Percentiles rank a stretch among this genome's conserved stretches.
Evolutionary conservation across 2,329 filamentous ascomycete genomes (phyloP).

Genomic region (Ophiosphaerella korrae): DNA sequence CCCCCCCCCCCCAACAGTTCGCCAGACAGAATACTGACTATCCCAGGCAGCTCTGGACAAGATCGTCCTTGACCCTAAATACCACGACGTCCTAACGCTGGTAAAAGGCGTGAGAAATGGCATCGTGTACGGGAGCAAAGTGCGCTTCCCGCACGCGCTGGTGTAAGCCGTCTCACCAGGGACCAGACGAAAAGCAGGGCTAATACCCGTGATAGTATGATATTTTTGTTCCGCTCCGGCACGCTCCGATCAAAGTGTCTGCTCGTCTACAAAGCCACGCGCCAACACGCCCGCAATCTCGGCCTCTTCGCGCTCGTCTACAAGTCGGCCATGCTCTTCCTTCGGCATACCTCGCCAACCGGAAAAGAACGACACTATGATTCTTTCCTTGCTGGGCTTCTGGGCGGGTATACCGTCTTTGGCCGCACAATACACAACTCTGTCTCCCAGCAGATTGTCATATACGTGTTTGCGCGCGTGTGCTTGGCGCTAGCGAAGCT

Average conservation of each 20-base stretch:
- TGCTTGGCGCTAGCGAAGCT: conserved; percentile 82
- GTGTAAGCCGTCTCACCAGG: conserved; percentile 60
- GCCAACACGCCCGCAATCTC: conserved; percentile 88
- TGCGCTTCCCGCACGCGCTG: conserved; percentile 96
- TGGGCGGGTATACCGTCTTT: conserved; percentile 94
- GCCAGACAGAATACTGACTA: too few species aligned
- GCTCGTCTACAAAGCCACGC: conserved; percentile 83
- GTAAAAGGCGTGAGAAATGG: conserved; percentile 96
- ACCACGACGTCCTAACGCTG: conserved; percentile 83
- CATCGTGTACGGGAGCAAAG: conserved; percentile 94
- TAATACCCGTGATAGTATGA: conserved; percentile 70
- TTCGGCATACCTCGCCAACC: conserved; percentile 62
- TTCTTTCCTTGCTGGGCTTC: conserved; percentile 80
- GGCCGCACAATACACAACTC: conserved; percentile 77
- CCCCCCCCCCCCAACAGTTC: too few species aligned
- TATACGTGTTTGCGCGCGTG: conserved; percentile 95
- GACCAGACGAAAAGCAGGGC: not conserved
- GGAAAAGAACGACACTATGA: conserved; percentile 74
- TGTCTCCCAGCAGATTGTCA: conserved; percentile 95
- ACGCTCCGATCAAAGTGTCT: conserved; percentile 78
- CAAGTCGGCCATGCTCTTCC: conserved; percentile 77
- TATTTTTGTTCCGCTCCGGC: conserved; percentile 92
- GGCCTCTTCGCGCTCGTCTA: conserved; percentile 91
- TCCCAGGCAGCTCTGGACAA: conserved; percentile 66
- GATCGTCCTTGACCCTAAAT: conserved; percentile 78